phyloP scores from a whole-genome alignment of 345 rosid genomes.

The Zanthoxylum bungeanum region DNA sequence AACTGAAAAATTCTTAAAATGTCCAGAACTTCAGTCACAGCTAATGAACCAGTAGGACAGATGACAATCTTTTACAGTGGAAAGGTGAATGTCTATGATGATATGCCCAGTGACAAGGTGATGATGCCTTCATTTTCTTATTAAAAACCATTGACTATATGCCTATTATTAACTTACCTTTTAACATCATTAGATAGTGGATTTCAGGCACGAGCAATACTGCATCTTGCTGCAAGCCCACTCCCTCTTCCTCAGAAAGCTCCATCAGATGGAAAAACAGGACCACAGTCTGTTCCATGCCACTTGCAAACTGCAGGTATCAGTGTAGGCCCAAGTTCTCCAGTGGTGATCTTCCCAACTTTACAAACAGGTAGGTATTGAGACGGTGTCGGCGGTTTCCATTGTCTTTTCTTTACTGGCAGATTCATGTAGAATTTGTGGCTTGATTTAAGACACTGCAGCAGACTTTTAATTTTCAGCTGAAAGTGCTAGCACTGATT shows the following conservation, averaged over 20 bases:
- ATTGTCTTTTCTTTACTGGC: neutral
- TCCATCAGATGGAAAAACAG: slow-evolving; percentile 16
- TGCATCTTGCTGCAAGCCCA: slow-evolving; percentile 40
- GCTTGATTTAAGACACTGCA: neutral
- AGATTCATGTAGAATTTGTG: neutral
- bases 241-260: slow-evolving; percentile 19
- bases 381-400: neutral
- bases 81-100: slow-evolving; percentile 40
- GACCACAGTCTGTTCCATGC: slow-evolving; percentile 26
- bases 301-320: slow-evolving; percentile 22
- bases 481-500: neutral
- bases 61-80: slow-evolving; percentile 46
- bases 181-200: slow-evolving; percentile 9
- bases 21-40: slow-evolving; percentile 20
- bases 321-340: slow-evolving; percentile 20
- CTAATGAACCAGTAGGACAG: slow-evolving; percentile 29
- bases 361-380: slow-evolving; percentile 26
- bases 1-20: slow-evolving; percentile 18
- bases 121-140: neutral
- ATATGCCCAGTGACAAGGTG: slow-evolving; percentile 36
- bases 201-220: slow-evolving; percentile 37
- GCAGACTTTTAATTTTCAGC: neutral
- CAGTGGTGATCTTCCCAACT: slow-evolving; percentile 16
- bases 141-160: slow-evolving; percentile 1
- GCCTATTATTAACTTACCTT: neutral